These are phyloP conservation scores for Pseudoperonospora humuli DNA, from an alignment of 352 stramenopile genomes.

Conservation along the genomic window DNA sequence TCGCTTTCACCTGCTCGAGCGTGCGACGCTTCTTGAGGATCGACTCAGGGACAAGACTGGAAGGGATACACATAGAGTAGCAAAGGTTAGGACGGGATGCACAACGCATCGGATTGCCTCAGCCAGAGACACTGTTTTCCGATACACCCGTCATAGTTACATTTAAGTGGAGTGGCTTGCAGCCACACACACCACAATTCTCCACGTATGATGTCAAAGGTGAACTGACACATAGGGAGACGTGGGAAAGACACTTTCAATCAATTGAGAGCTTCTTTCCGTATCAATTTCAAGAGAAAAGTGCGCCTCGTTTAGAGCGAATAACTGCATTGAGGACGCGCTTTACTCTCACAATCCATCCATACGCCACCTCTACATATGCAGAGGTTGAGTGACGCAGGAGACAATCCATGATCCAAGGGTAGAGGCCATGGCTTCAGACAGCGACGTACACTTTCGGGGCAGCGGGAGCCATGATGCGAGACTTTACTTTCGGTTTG, in stretches of 20 bases:
- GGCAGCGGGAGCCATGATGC: slow-evolving; percentile 64
- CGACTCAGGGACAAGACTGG: slow-evolving; percentile 82
- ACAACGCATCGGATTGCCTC: slow-evolving; percentile 24
- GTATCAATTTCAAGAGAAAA: slow-evolving; percentile 87
- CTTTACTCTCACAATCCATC: slow-evolving; percentile 85
- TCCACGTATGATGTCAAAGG: slow-evolving; percentile 56
- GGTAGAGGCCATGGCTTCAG: slow-evolving; percentile 1
- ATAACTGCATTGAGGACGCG: not conserved
- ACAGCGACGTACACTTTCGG: slow-evolving; percentile 73
- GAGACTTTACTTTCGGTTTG: slow-evolving; percentile 81
- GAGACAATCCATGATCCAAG: slow-evolving; percentile 43
- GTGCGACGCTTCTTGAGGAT: slow-evolving; percentile 89
- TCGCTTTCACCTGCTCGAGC: slow-evolving; percentile 82
- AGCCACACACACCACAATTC: slow-evolving; percentile 79
- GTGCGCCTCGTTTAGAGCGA: not conserved
- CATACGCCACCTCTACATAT: slow-evolving; percentile 23
- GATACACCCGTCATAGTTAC: slow-evolving; percentile 81
- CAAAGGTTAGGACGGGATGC: slow-evolving; percentile 68
- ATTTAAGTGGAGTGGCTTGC: slow-evolving; percentile 78
- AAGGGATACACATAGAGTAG: slow-evolving; percentile 11
- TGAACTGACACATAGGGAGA: slow-evolving; percentile 65
- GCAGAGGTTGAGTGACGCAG: slow-evolving; percentile 21
- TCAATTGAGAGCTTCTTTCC: slow-evolving; percentile 16
- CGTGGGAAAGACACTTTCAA: slow-evolving; percentile 20
- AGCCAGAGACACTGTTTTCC: slow-evolving; percentile 4